phyloP scores from a whole-genome alignment of 2,329 filamentous ascomycete species.

The Aspergillus hiratsukae region DNA sequence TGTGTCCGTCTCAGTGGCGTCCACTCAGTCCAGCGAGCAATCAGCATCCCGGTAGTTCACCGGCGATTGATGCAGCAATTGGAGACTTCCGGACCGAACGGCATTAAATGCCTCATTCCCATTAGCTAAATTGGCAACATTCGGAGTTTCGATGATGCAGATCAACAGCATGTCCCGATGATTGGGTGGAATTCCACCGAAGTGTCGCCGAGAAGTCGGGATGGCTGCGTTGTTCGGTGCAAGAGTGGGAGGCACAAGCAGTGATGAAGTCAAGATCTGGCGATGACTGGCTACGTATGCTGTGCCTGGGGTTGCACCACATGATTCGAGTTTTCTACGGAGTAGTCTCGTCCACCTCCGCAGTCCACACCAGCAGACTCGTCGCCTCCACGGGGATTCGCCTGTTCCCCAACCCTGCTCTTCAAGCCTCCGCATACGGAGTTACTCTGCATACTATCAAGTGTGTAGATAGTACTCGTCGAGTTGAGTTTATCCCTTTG shows the following conservation, averaged over 20 bases:
- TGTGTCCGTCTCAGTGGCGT: background rate
- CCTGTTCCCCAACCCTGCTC: background rate
- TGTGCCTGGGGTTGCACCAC: background rate
- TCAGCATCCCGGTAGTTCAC: background rate
- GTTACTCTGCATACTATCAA: background rate
- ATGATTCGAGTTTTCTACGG: background rate
- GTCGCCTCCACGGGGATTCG: background rate
- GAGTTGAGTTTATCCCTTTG: background rate
- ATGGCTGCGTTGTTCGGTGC: background rate
- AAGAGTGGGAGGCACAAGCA: background rate
- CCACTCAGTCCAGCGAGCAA: too few species aligned
- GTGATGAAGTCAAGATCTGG: background rate
- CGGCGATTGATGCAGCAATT: background rate
- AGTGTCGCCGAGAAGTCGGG: background rate
- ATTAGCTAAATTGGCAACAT: background rate
- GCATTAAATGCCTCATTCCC: background rate
- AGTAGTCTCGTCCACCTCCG: background rate
- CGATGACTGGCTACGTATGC: background rate
- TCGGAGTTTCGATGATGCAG: background rate
- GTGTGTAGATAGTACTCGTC: background rate
- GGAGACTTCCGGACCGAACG: background rate
- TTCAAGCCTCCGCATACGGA: background rate
- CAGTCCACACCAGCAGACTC: background rate
- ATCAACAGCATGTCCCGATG: background rate
- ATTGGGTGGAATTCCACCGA: background rate